Base-by-base conservation (phyloP, 768 basidiomycete genomes). In the Lenzites betulinus region DNA sequence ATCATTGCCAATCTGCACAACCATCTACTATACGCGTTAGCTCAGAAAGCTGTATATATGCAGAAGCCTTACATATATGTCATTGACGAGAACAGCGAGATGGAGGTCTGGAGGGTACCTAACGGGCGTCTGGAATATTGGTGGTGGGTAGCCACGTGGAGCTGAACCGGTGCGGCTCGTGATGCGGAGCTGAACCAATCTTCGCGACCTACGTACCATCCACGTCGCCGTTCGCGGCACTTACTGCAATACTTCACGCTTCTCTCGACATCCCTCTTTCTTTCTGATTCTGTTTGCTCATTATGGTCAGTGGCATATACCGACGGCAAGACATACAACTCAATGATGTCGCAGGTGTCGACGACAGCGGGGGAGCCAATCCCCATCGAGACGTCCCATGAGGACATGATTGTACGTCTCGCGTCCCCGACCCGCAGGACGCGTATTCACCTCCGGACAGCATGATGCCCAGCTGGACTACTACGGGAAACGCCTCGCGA, bases 391-490 rank as follows among this genome's bases (percentile, higher is more conserved):
- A 98, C 96, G 1, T 87, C 89, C 16, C 96, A 99, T 73, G 93
- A 96, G 74, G 97, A 98, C 76, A 97, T 98, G 93, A 98, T 98
- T 66, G 96, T 97, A 75, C 64, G 93, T 65, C 26, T 44, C 42
- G 54, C 54, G 54, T 51, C 36, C 16, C 35, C 4, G 48, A 39
- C 39, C 52, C 59, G 11, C 44, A 11, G 3, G 44, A 63, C 60
- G 59, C 60, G 57, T 59, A 44, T 52, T 53, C 26, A 64, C 50
- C 39, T 25, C 59, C 30, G 55, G 36, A n/a, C 68, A 97, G 95
- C 96, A 98, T 73, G 97, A 99, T 73, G 95, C 96, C 20, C 97
- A 98, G 69, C 79, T 99, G 20, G 96, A 99, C 76, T 98, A 97
- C 80, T 97, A 97, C 68, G 95, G 95, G 35, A 94, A 95, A 74